These are phyloP conservation scores for Bondarzewia mesenterica DNA, from an alignment of 1,284 basidiomycete genomes.

Conservation along the genomic window DNA sequence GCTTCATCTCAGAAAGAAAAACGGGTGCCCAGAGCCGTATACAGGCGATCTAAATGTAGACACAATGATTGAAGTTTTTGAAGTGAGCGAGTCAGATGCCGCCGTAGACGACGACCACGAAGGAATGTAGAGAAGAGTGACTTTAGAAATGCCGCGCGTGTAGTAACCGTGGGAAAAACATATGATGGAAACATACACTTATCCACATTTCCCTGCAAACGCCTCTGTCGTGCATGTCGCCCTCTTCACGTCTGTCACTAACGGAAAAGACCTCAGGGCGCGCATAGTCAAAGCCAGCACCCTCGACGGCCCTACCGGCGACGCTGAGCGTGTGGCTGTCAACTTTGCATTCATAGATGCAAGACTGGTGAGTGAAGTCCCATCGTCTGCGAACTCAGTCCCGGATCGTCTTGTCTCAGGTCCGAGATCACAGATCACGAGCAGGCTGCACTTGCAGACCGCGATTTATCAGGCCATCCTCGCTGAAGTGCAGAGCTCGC, in stretches of 20 bases:
- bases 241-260: constrained; percentile 60
- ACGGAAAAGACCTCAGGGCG: constrained; percentile 51
- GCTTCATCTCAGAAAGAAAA: constrained; percentile 14
- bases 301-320: constrained; percentile 50
- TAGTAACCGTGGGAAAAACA: background rate
- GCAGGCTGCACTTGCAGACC: constrained; percentile 67
- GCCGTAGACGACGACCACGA: background rate
- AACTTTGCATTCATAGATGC: constrained; percentile 90
- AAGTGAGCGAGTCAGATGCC: background rate
- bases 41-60: background rate
- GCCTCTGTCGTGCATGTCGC: constrained; percentile 49
- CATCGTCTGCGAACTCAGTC: too few species aligned
- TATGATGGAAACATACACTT: constrained; percentile 45
- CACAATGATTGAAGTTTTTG: background rate
- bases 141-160: background rate
- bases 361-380: constrained; percentile 36
- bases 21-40: background rate
- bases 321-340: constrained; percentile 61
- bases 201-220: constrained; percentile 40
- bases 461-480: constrained; percentile 77
- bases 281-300: constrained; percentile 66
- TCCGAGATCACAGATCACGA: constrained; percentile 58
- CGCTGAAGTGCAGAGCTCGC: constrained; percentile 44
- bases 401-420: background rate
- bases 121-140: background rate